Evolutionary conservation across 2,329 filamentous ascomycete species (phyloP), one percentile per base, ranked within the genome.

Genomic region (Xylaria sp.): DNA sequence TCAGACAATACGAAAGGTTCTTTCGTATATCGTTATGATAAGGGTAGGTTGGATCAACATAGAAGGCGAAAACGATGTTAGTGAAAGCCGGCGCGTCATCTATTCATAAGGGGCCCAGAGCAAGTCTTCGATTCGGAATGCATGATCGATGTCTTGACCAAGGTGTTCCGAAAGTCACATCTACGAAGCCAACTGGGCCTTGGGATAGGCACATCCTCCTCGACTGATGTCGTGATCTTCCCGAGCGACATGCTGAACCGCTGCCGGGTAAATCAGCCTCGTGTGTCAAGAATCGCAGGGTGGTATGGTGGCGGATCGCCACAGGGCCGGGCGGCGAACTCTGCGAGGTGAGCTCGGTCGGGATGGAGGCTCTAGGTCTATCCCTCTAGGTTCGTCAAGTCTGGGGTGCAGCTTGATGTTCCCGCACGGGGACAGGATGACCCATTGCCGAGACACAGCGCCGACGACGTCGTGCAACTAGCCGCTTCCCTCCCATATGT

Each of bases 201-300:
- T 7, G 16, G 49, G 56, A 57, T 59, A 49, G 48, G 43, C 45
- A 40, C 40, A 39, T 22, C 19, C 39, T 18, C 13, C 40, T 55
- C 44, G 48, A 42, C 43, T 55, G n/a, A 50, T n/a, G 22, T n/a
- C 18, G 21, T 18, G 48, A 50, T 20, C 29, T 50, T 26, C 24
- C 7, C 42, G 44, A 50, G 44, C 44, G 41, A 48, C 54, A 56
- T 54, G 24, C 38, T 41, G 45, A 34, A 41, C 19, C 22, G n/a
- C 18, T 37, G 22, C 45, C 54, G 54, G 59, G 56, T 61, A 56
- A 56, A 63, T 52, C 56, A 57, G 46, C 58, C 50, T 58, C 47
- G 42, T 57, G 51, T 59, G 40, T 59, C 56, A 57, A 18, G 59
- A 56, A 56, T 40, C 39, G n/a, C n/a, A 20, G 37, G 41, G 16